phyloP scores from a whole-genome alignment of 2,329 filamentous ascomycete genomes.

The Ophiostoma novo-ulmi region DNA sequence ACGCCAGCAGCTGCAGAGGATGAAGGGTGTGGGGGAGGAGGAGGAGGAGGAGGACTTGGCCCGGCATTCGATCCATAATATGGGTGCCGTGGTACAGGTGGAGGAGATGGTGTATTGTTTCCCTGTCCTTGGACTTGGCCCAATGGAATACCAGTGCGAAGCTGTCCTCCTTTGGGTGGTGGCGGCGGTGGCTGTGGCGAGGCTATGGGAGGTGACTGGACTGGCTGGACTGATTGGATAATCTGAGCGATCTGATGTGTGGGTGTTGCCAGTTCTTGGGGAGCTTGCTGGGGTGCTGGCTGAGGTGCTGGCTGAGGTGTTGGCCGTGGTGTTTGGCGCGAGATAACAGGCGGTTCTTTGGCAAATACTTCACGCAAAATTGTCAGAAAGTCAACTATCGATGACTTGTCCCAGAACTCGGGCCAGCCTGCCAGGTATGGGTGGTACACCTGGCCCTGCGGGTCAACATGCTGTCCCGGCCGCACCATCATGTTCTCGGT shows the following conservation, averaged over 20 bases:
- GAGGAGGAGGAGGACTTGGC: constrained; percentile 1
- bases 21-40: constrained; percentile 16
- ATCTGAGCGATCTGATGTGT: constrained; percentile 3
- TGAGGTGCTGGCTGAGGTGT: constrained; percentile 23
- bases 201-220: constrained; percentile 12
- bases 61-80: background rate
- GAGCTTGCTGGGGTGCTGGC: constrained; percentile 65
- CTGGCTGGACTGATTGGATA: background rate
- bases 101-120: constrained; percentile 21
- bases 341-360: constrained; percentile 87
- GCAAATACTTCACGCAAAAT: constrained; percentile 84
- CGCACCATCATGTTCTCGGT: constrained; percentile 83
- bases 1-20: constrained; percentile 2
- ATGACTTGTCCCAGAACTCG: constrained; percentile 89
- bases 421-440: constrained; percentile 89
- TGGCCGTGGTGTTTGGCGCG: constrained; percentile 51
- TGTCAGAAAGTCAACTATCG: constrained; percentile 72
- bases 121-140: background rate
- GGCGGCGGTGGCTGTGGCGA: constrained; percentile 39
- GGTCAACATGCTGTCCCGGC: constrained; percentile 89
- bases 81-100: constrained; percentile 25
- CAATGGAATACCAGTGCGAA: constrained; percentile 26
- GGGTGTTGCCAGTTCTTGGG: constrained; percentile 51
- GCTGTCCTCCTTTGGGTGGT: constrained; percentile 46
- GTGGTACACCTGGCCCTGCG: constrained; percentile 90